A percentile compares a stretch with the other conserved stretches of the same genome.
phyloP scores from a whole-genome alignment of 805 yeast species.

The Myxozyma neotropica region DNA sequence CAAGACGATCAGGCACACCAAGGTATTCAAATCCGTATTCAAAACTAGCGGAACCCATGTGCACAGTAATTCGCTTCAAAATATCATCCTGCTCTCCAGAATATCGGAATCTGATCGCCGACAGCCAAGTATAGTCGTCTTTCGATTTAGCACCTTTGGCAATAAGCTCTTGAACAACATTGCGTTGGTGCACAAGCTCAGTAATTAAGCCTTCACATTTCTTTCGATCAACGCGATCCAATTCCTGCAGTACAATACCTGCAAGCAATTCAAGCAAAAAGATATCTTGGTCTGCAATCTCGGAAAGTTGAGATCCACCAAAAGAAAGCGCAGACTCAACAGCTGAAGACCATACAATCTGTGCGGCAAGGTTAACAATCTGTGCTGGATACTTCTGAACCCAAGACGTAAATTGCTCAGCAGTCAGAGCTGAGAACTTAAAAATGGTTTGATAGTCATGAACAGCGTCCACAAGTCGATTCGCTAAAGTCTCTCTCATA shows the following conservation, averaged over 20 bases:
- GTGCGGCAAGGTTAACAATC: constrained; percentile 55
- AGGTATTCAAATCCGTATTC: constrained; percentile 79
- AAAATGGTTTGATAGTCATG: constrained; percentile 33
- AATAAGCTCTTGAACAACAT: constrained; percentile 42
- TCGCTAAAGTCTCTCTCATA: constrained; percentile 53
- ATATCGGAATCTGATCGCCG: constrained; percentile 55
- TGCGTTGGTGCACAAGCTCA: constrained; percentile 64
- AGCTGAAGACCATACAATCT: constrained; percentile 56
- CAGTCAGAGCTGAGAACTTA: constrained; percentile 15
- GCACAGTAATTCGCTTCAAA: constrained; percentile 42
- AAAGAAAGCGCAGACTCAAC: constrained; percentile 39
- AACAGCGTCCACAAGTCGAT: constrained; percentile 42
- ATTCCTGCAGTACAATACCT: constrained; percentile 38
- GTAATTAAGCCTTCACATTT: constrained; percentile 64
- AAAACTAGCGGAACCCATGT: constrained; percentile 56
- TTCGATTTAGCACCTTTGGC: constrained; percentile 19
- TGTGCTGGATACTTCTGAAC: constrained; percentile 57
- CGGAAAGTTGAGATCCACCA: background rate
- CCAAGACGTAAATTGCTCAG: constrained; percentile 41
- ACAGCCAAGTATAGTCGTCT: constrained; percentile 50
- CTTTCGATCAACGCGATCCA: constrained; percentile 44
- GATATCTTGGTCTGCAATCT: background rate
- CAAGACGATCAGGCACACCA: constrained; percentile 73
- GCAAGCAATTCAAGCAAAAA: constrained; percentile 42
- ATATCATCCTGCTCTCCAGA: background rate